Percentiles rank a stretch among this genome's conserved stretches.
Conservation (phyloP, 768 basidiomycete genomes). For the Candolleomyces eurysporus region DNA sequence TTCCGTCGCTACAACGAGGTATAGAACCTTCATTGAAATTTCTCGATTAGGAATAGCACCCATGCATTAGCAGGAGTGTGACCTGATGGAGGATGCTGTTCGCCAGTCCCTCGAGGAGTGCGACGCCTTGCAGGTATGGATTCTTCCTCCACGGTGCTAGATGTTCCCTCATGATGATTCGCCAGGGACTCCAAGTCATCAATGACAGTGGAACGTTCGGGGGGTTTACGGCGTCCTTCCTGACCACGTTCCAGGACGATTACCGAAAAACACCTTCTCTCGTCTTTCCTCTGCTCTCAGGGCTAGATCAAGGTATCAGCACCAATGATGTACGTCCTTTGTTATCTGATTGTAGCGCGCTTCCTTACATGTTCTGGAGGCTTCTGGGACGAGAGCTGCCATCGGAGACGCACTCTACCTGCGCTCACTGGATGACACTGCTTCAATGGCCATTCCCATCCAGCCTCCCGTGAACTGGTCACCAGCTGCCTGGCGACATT, state of each 20-base stretch:
- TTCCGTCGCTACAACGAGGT: constrained; percentile 61
- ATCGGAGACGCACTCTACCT: constrained; percentile 66
- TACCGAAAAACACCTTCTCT: constrained; percentile 59
- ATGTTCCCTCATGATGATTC: neutral
- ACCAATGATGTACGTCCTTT: constrained; percentile 42
- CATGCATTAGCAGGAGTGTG: constrained; percentile 43
- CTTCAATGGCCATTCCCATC: constrained; percentile 51
- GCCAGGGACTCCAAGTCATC: constrained; percentile 67
- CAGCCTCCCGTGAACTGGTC: constrained; percentile 45
- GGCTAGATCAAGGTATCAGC: constrained; percentile 28
- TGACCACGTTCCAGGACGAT: constrained; percentile 66
- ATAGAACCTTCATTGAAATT: constrained; percentile 11
- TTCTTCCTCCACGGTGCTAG: neutral
- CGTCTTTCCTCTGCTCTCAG: constrained; percentile 56
- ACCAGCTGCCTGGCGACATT: constrained; percentile 12
- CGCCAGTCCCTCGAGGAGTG: constrained; percentile 74
- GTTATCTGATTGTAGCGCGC: constrained; percentile 2
- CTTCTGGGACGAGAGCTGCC: constrained; percentile 35
- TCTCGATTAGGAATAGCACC: neutral
- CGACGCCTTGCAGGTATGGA: constrained; percentile 63
- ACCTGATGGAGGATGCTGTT: constrained; percentile 67
- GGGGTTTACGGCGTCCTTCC: constrained; percentile 57
- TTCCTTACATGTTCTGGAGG: constrained; percentile 24
- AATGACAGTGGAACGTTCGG: constrained; percentile 65
- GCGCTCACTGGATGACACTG: constrained; percentile 46